These are phyloP conservation scores for Thalassiosira pacifica DNA, from an alignment of 352 stramenopile genomes.

Conservation along the genomic window DNA sequence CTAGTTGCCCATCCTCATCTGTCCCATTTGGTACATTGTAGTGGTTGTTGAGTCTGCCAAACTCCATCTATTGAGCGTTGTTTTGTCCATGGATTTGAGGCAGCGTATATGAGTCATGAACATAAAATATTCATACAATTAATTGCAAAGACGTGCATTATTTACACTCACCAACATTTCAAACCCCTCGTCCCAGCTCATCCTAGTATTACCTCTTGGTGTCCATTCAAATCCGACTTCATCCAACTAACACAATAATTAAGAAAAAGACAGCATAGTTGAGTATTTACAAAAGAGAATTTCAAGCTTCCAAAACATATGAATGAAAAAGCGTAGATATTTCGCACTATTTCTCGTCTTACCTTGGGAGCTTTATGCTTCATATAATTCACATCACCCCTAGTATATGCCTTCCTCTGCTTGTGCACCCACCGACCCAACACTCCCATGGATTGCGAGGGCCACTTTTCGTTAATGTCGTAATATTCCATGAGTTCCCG, in stretches of 20 bases:
- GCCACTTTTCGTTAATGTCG: conserved; percentile 1
- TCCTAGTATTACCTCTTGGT: conserved; percentile 15
- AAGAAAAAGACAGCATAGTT: not conserved
- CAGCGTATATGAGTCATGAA: not conserved
- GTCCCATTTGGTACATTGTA: not conserved
- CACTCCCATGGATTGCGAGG: not conserved
- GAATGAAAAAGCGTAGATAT: not conserved
- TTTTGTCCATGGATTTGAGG: not conserved
- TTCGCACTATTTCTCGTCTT: not conserved
- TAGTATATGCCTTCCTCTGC: not conserved
- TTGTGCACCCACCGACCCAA: conserved; percentile 7
- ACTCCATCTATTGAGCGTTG: not conserved
- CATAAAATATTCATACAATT: not conserved
- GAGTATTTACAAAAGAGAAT: no score
- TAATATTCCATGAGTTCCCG: conserved; percentile 4
- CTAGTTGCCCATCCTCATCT: not conserved
- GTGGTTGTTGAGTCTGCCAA: conserved; percentile 12
- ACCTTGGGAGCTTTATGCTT: conserved; percentile 9
- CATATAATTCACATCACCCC: conserved; percentile 1
- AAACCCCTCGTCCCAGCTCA: conserved; percentile 22
- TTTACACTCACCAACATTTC: conserved; percentile 2
- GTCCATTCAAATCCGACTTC: conserved; percentile 33
- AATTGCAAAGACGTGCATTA: not conserved
- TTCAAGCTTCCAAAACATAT: not conserved
- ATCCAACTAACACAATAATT: conserved; percentile 5